Base-by-base conservation (phyloP, 202 grass and related monocot species). In the Saccharum hybrid region DNA sequence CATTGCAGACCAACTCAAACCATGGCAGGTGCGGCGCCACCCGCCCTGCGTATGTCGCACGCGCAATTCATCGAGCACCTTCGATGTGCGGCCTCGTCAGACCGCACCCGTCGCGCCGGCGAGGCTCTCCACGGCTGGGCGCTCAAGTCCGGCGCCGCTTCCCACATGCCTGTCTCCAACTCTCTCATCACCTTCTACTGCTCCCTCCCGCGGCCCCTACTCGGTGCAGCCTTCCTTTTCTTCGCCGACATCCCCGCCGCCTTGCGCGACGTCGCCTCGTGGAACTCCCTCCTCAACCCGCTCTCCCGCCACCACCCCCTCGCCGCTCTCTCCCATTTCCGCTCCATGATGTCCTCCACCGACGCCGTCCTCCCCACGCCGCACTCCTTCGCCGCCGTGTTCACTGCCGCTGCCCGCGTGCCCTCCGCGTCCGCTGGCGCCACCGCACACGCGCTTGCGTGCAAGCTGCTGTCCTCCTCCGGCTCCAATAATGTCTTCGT, bases 231-330 rank as follows among this genome's bases (percentile, higher is more conserved):
- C 54, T 74, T 91, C 11, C 45, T 72, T 54, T 49, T 88, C 76
- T 88, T 89, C 63, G 67, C 77, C 52, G 83, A 62, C 33, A 63
- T 89, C 76, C 80, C 86, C 0, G 40, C 63, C 9, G 76, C 68
- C 30, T 15, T 11, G 66, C 82, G 83, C 14, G 90, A 88, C 67
- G 87, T 79, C 10, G 90, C 93, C 71, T 94, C 94, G 1, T 94
- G 94, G 94, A 94, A 94, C 48, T 94, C 84, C 74, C 86, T 94
- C 62, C 82, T 94, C 88, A 94, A 94, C 56, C 77, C 84, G 13
- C 82, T 85, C 74, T 89, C 92, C 40, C 78, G 82, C 36, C 37
- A 72, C 61, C 63, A 56, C 14, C 83, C 92, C 0, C 37, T 45
- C 38, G 63, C 68, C 23, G 78, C 86, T 37, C 69, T 84, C 70